Evolutionary conservation across 768 basidiomycete genomes (phyloP).

Genomic region (Mycena indigotica): DNA sequence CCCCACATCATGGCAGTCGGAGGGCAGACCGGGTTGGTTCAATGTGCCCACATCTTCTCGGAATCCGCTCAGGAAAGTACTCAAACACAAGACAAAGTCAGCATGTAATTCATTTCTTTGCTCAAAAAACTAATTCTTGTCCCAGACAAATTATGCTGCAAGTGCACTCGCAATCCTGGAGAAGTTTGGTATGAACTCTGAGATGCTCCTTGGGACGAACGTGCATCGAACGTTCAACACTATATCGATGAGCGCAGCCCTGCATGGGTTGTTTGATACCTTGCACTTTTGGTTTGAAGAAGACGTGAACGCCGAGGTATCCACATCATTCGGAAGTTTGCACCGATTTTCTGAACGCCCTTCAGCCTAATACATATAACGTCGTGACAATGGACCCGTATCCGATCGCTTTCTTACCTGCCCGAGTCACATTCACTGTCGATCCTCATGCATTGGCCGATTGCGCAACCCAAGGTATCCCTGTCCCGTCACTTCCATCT

Average conservation of each 20-base stretch:
- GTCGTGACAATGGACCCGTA: no score
- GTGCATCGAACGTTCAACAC: neutral
- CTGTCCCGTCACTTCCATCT: conserved; percentile 17
- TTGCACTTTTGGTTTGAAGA: conserved; percentile 6
- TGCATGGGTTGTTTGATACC: neutral
- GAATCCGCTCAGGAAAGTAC: conserved; percentile 5
- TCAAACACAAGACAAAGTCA: neutral
- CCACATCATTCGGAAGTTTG: no score
- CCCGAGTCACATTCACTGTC: conserved; percentile 20
- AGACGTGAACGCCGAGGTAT: neutral
- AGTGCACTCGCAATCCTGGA: neutral
- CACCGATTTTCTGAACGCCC: no score
- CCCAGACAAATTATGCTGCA: neutral
- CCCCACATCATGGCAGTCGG: no score
- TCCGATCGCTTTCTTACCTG: no score
- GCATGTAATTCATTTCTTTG: no score
- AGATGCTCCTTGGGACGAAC: neutral
- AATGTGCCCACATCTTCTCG: conserved; percentile 2
- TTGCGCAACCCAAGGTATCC: neutral
- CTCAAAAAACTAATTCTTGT: no score
- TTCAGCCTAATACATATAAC: conserved; percentile 9
- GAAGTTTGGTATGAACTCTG: no score
- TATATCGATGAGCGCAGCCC: neutral
- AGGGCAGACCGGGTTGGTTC: no score
- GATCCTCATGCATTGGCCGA: conserved; percentile 8